phyloP scores from a whole-genome alignment of 2,329 filamentous ascomycete species.

The Shiraia bambusicola region DNA sequence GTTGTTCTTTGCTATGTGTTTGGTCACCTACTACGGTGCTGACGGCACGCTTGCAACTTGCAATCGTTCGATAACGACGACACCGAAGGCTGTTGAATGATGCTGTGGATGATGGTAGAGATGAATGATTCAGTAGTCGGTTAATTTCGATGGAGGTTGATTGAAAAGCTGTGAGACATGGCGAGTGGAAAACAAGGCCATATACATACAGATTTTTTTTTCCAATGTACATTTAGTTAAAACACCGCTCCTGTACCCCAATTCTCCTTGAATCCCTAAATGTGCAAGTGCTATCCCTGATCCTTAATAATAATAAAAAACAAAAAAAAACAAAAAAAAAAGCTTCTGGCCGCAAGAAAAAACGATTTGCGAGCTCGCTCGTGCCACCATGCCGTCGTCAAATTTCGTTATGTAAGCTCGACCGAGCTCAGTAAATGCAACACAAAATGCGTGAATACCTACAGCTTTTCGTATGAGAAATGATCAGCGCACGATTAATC shows the following conservation, averaged over 20 bases:
- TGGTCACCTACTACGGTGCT: neutral
- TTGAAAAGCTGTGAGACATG: neutral
- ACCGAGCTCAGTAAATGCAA: slow-evolving; percentile 9
- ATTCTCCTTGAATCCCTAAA: slow-evolving; percentile 9
- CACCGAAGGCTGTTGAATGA: no score
- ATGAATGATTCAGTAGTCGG: no score
- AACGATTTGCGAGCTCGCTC: neutral
- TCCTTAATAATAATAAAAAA: neutral
- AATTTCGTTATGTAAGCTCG: slow-evolving; percentile 14
- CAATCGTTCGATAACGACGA: no score
- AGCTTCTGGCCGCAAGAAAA: neutral
- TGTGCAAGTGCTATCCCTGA: slow-evolving; percentile 10
- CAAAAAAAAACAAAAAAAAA: neutral
- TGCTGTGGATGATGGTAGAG: no score
- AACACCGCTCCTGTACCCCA: neutral
- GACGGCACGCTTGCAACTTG: slow-evolving; percentile 2
- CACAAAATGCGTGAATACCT: slow-evolving; percentile 8
- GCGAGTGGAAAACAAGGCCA: neutral
- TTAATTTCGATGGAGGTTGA: no score
- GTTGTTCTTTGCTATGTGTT: no score
- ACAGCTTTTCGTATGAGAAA: slow-evolving; percentile 15
- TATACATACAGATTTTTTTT: no score
- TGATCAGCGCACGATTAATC: slow-evolving; percentile 3
- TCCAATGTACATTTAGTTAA: neutral
- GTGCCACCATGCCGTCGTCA: slow-evolving; percentile 14